Evolutionary conservation across 441 rosid species (phyloP).

Genomic region (Euphorbia celastroides): DNA sequence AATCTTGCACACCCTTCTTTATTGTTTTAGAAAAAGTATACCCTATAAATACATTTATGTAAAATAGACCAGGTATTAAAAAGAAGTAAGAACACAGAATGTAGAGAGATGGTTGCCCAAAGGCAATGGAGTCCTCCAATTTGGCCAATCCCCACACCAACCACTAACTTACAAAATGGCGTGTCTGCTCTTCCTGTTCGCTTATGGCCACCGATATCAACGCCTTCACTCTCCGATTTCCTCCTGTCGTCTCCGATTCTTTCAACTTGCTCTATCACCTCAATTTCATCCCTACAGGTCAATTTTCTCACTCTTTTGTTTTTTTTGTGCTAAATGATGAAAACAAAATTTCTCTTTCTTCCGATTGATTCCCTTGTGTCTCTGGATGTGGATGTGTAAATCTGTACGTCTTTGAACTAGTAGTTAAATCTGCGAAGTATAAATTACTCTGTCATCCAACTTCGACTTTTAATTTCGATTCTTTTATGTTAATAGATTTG

Average conservation of each 20-base stretch:
- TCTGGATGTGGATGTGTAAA: neutral
- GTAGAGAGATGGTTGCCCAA: too few relatives aligned
- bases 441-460: too few relatives aligned
- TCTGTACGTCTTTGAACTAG: neutral
- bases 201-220: slow-evolving; percentile 35
- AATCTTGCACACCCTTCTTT: too few relatives aligned
- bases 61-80: too few relatives aligned
- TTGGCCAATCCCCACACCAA: neutral
- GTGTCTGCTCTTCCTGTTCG: neutral
- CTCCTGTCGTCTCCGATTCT: slow-evolving; percentile 3
- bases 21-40: too few relatives aligned
- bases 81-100: too few relatives aligned
- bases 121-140: neutral
- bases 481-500: neutral
- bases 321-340: neutral
- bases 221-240: slow-evolving; percentile 11
- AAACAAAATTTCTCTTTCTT: neutral
- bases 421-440: neutral
- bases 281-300: neutral
- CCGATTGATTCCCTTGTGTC: neutral
- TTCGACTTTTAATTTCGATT: neutral
- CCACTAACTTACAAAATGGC: neutral
- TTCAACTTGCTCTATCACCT: slow-evolving; percentile 2
- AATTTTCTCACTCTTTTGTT: neutral
- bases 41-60: too few relatives aligned